Percentiles rank a stretch among this genome's conserved stretches.
These are phyloP conservation scores for Trichoderma arundinaceum DNA, from an alignment of 2,329 filamentous ascomycete genomes.

Conservation along the genomic window DNA sequence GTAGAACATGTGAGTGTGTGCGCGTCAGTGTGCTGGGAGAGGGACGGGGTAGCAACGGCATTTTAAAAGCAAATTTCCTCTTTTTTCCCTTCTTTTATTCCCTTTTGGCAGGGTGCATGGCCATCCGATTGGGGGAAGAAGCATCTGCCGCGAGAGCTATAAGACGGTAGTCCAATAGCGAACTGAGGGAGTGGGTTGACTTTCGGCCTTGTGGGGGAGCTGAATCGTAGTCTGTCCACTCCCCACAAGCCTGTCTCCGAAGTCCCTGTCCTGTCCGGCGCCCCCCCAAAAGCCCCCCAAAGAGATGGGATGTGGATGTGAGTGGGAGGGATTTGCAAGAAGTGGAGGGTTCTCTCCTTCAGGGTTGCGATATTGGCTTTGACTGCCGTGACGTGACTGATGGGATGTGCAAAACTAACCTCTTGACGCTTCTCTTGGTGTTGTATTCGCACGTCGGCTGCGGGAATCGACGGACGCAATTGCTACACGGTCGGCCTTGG, in stretches of 20 bases:
- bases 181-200: constrained; percentile 23
- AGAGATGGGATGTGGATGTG: constrained; percentile 10
- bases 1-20: not conserved
- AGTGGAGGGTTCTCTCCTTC: constrained; percentile 7
- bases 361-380: not conserved
- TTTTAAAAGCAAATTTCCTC: constrained; percentile 6
- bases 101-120: not conserved
- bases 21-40: not conserved
- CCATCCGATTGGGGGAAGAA: constrained; percentile 17
- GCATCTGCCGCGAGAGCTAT: constrained; percentile 12
- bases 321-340: constrained; percentile 13
- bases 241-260: constrained; percentile 27
- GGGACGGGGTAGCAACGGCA: not conserved
- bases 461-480: constrained; percentile 59
- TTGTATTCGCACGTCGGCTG: constrained; percentile 57
- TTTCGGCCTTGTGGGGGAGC: constrained; percentile 27
- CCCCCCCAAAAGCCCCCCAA: not conserved
- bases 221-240: constrained; percentile 27
- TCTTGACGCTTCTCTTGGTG: constrained; percentile 28
- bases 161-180: constrained; percentile 1
- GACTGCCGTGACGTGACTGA: not conserved
- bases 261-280: constrained; percentile 22
- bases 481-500: constrained; percentile 59
- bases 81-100: not conserved
- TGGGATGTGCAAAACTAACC: constrained; percentile 10